Evolutionary conservation across 345 rosid species (phyloP).

Genomic region (Cardamine resedifolia): DNA sequence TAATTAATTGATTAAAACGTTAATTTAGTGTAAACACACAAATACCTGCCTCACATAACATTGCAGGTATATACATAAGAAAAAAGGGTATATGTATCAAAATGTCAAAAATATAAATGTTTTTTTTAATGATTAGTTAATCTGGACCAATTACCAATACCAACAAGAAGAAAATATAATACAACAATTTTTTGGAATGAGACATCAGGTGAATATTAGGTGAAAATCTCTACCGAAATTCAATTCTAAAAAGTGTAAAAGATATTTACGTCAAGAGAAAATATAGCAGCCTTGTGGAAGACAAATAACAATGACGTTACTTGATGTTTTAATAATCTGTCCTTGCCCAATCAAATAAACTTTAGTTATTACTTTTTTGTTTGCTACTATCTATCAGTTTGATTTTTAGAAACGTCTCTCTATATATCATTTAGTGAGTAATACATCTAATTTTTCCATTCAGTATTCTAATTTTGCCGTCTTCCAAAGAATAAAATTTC

Average conservation of each 20-base stretch:
- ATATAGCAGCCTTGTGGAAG: slow-evolving; percentile 31
- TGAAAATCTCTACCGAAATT: slow-evolving; percentile 7
- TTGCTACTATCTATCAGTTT: neutral
- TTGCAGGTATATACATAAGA: neutral
- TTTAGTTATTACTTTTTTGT: neutral
- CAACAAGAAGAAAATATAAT: neutral
- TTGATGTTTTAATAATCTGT: slow-evolving; percentile 15
- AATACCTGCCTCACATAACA: neutral
- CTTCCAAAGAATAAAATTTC: neutral
- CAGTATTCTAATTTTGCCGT: neutral
- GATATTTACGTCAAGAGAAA: neutral
- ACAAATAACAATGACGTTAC: slow-evolving; percentile 33
- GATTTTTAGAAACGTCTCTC: neutral
- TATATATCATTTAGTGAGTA: neutral
- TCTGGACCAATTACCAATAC: neutral
- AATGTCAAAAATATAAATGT: neutral
- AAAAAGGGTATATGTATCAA: neutral
- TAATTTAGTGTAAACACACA: neutral
- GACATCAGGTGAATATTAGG: slow-evolving; percentile 24
- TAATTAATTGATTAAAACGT: no score
- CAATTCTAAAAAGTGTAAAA: neutral
- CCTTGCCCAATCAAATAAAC: neutral
- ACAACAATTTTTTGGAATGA: neutral
- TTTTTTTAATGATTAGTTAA: neutral
- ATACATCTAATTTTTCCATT: neutral